phyloP scores from a whole-genome alignment of 306 rosid species.

The Ormosia semicastrata region DNA sequence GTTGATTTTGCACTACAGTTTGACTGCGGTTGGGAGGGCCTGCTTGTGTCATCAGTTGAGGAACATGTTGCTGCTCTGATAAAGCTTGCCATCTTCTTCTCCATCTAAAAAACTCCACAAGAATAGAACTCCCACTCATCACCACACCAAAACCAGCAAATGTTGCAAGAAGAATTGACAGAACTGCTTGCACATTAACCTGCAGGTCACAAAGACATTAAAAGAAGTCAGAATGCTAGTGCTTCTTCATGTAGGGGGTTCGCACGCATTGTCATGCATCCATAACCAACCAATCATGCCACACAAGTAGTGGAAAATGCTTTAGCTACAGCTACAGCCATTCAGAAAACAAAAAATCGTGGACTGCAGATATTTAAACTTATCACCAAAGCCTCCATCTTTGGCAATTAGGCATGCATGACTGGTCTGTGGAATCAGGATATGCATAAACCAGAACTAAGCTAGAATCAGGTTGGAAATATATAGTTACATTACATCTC shows the following conservation, averaged over 20 bases:
- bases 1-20: slow-evolving; percentile 27
- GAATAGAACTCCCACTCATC: slow-evolving; percentile 86
- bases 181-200: slow-evolving; percentile 83
- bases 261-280: background rate
- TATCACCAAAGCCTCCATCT: background rate
- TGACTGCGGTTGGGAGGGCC: slow-evolving; percentile 24
- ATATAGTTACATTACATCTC: background rate
- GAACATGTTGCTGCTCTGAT: slow-evolving; percentile 41
- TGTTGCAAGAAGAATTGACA: slow-evolving; percentile 86
- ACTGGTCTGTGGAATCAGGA: background rate
- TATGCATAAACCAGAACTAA: slow-evolving; percentile 16
- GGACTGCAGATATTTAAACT: background rate
- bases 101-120: slow-evolving; percentile 68
- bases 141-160: slow-evolving; percentile 90
- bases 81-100: slow-evolving; percentile 56
- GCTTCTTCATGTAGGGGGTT: background rate
- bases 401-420: background rate
- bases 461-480: background rate
- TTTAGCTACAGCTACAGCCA: background rate
- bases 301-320: background rate
- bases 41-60: slow-evolving; percentile 35
- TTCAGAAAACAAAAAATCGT: background rate
- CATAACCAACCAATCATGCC: background rate
- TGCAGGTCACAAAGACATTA: slow-evolving; percentile 27
- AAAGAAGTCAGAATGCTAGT: background rate